Percentiles rank a stretch among this genome's conserved stretches.
These are phyloP conservation scores for Pseudocercospora fijiensis DNA, from an alignment of 2,329 filamentous ascomycete species.

Conservation along the genomic window DNA sequence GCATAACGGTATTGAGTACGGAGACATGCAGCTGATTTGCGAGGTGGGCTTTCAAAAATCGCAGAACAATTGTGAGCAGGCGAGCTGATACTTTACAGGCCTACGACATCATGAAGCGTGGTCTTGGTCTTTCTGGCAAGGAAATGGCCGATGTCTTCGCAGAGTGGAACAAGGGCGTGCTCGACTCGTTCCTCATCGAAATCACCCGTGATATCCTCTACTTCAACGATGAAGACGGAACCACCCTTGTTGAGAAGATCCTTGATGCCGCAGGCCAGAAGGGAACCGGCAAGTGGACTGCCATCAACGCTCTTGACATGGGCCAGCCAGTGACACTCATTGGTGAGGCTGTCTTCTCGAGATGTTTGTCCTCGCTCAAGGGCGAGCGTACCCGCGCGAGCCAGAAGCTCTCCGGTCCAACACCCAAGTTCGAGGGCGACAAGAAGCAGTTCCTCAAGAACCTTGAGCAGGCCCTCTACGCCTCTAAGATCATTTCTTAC, in stretches of 20 bases:
- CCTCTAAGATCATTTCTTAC: slow-evolving; percentile 99
- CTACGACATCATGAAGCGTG: slow-evolving; percentile 99
- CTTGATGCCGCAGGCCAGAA: slow-evolving; percentile 98
- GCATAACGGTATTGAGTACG: slow-evolving; percentile 99
- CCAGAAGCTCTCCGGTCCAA: slow-evolving; percentile 73
- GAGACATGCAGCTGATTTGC: slow-evolving; percentile 99
- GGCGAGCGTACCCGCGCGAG: slow-evolving; percentile 83
- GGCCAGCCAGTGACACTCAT: slow-evolving; percentile 98
- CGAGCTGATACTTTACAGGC: slow-evolving; percentile 58
- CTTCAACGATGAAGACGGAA: slow-evolving; percentile 93
- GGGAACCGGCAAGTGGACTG: slow-evolving; percentile 99
- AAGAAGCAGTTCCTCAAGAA: slow-evolving; percentile 92
- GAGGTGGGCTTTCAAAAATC: slow-evolving; percentile 63
- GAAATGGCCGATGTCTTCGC: slow-evolving; percentile 94
- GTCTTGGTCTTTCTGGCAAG: slow-evolving; percentile 81
- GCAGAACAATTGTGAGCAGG: not conserved
- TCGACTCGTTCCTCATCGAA: slow-evolving; percentile 99
- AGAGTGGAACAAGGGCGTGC: slow-evolving; percentile 97
- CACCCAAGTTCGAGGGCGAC: slow-evolving; percentile 80
- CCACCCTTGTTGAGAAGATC: slow-evolving; percentile 95
- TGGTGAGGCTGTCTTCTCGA: slow-evolving; percentile 91
- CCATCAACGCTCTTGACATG: slow-evolving; percentile 96
- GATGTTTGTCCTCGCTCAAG: slow-evolving; percentile 94
- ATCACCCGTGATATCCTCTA: slow-evolving; percentile 99
- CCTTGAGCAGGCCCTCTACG: slow-evolving; percentile 97